phyloP scores from a whole-genome alignment of 2,329 filamentous ascomycete genomes.

The Furcasterigmium furcatum region DNA sequence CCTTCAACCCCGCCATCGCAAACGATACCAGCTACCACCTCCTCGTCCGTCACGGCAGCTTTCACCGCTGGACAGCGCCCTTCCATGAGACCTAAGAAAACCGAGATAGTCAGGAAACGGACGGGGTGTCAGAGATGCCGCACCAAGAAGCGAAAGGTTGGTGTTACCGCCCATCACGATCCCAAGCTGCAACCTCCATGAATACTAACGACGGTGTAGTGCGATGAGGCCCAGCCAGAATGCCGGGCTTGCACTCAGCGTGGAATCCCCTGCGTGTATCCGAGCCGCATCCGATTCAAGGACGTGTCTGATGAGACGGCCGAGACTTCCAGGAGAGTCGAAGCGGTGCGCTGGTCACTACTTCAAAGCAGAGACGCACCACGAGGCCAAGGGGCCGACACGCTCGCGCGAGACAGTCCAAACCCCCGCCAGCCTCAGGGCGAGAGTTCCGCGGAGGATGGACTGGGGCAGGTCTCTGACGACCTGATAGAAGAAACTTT shows the following conservation, averaged over 20 bases:
- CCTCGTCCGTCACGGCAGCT: neutral
- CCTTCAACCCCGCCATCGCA: too few relatives aligned
- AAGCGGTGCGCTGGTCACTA: neutral
- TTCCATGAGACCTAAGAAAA: conserved; percentile 1
- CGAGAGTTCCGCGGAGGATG: too few relatives aligned
- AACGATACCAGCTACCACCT: too few relatives aligned
- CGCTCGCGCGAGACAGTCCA: too few relatives aligned
- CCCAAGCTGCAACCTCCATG: too few relatives aligned
- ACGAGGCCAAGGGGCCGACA: too few relatives aligned
- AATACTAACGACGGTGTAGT: neutral
- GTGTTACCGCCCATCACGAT: neutral
- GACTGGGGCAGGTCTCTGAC: too few relatives aligned
- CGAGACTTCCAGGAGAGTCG: neutral
- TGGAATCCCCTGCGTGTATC: conserved; percentile 2
- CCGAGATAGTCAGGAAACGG: conserved; percentile 1
- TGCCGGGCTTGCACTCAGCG: neutral
- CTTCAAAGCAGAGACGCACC: too few relatives aligned
- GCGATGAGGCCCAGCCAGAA: conserved; percentile 2
- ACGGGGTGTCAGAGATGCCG: conserved; percentile 3
- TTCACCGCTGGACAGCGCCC: too few relatives aligned
- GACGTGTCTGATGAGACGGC: conserved; percentile 1
- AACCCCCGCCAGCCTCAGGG: too few relatives aligned
- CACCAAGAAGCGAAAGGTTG: neutral
- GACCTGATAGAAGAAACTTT: too few relatives aligned
- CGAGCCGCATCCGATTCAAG: conserved; percentile 1